Evolutionary conservation across 169 alveolate species (phyloP).

Genomic region (Neospora caninum): DNA sequence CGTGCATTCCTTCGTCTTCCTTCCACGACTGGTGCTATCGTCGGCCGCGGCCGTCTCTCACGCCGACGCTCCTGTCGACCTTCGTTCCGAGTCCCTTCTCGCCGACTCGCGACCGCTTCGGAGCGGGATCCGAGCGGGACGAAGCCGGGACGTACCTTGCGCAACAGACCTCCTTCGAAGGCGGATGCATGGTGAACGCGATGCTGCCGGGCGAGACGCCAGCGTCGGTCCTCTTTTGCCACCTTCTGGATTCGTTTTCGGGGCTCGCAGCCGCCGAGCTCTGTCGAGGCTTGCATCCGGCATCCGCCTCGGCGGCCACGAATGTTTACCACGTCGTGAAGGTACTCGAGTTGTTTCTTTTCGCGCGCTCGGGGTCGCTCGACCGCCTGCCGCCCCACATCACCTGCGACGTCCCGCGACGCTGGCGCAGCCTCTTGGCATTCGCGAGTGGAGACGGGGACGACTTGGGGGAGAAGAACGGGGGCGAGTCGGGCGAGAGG

Average conservation of each 20-base stretch:
- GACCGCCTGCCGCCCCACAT: constrained; percentile 42
- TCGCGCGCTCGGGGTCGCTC: constrained; percentile 33
- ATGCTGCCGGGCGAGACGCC: constrained; percentile 5
- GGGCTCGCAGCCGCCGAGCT: constrained; percentile 43
- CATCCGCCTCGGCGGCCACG: constrained; percentile 15
- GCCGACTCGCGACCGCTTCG: background rate
- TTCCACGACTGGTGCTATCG: constrained; percentile 46
- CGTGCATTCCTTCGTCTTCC: constrained; percentile 27
- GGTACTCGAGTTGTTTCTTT: constrained; percentile 47
- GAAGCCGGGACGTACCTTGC: background rate
- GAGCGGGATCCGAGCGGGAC: background rate
- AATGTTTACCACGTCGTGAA: constrained; percentile 44
- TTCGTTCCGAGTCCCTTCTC: background rate
- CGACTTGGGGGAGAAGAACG: background rate
- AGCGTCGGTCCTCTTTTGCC: constrained; percentile 19
- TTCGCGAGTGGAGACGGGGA: background rate
- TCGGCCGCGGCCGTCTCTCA: constrained; percentile 16
- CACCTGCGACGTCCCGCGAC: constrained; percentile 9
- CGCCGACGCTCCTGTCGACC: background rate
- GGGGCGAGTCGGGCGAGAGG: background rate
- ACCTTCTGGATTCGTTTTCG: constrained; percentile 19
- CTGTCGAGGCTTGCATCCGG: constrained; percentile 53
- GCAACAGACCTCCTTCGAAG: background rate
- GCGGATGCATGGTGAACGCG: background rate
- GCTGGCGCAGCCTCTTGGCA: background rate